phyloP scores from a whole-genome alignment of 306 rosid species.

The Sechiopsis laciniata region DNA sequence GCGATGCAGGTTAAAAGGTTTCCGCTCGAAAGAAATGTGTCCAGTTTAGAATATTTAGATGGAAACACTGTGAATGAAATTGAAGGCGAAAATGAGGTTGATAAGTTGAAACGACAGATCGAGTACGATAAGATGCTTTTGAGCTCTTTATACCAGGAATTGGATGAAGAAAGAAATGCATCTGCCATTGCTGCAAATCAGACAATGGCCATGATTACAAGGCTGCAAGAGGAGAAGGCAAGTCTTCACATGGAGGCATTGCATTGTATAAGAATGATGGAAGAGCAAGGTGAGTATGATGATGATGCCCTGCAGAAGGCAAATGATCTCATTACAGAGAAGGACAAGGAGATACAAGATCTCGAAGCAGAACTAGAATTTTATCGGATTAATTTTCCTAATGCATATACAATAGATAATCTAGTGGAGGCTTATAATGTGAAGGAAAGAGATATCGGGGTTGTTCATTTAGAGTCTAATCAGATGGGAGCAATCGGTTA shows the following conservation, averaged over 20 bases:
- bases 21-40: constrained; percentile 86
- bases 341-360: constrained; percentile 54
- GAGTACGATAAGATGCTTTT: constrained; percentile 78
- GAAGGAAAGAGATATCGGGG: constrained; percentile 66
- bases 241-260: constrained; percentile 65
- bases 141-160: constrained; percentile 54
- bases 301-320: constrained; percentile 55
- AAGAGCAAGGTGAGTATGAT: constrained; percentile 60
- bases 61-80: constrained; percentile 60
- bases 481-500: constrained; percentile 26
- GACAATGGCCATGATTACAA: constrained; percentile 70
- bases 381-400: constrained; percentile 41
- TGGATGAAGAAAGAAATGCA: constrained; percentile 75
- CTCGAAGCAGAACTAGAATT: constrained; percentile 46
- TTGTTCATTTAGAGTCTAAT: constrained; percentile 46
- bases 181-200: constrained; percentile 58
- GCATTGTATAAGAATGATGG: constrained; percentile 58
- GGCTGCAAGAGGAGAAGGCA: constrained; percentile 74
- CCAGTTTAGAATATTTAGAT: constrained; percentile 68
- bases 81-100: constrained; percentile 44
- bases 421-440: constrained; percentile 37
- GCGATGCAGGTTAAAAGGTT: constrained; percentile 63
- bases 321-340: constrained; percentile 52
- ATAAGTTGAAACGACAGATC: constrained; percentile 62
- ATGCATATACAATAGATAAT: constrained; percentile 38